Evolutionary conservation across 805 yeast genomes (phyloP).

Genomic region (Candida boidinii): DNA sequence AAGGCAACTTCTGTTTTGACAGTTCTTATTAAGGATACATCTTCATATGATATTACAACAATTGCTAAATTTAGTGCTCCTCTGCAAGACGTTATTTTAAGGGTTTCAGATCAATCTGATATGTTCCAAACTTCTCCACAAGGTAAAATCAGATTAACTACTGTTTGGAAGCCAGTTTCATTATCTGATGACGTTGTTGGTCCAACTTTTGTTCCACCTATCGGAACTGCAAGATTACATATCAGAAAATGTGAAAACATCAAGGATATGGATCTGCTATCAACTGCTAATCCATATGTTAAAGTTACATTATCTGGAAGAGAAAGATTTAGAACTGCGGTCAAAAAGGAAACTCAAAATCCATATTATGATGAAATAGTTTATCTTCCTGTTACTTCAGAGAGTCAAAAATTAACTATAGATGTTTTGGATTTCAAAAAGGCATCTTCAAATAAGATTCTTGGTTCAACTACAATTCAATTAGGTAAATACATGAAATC

Average conservation of each 20-base stretch:
- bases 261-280: constrained; percentile 54
- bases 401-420: constrained; percentile 48
- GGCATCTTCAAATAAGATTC: constrained; percentile 50
- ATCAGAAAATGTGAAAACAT: constrained; percentile 44
- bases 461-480: constrained; percentile 51
- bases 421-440: constrained; percentile 62
- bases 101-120: constrained; percentile 39
- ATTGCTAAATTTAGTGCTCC: constrained; percentile 46
- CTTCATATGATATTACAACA: constrained; percentile 36
- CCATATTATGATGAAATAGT: constrained; percentile 54
- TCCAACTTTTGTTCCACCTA: constrained; percentile 42
- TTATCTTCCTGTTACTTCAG: constrained; percentile 54
- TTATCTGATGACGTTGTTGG: constrained; percentile 40
- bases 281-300: constrained; percentile 71
- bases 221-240: constrained; percentile 60
- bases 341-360: constrained; percentile 41
- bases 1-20: constrained; percentile 48
- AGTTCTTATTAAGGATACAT: constrained; percentile 53
- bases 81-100: constrained; percentile 47
- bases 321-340: constrained; percentile 43
- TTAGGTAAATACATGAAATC: constrained; percentile 40
- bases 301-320: constrained; percentile 51
- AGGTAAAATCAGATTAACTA: constrained; percentile 46
- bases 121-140: constrained; percentile 41
- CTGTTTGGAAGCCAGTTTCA: constrained; percentile 65